Evolutionary conservation across 208 protist species (phyloP).

Genomic region (Leishmania braziliensis): DNA sequence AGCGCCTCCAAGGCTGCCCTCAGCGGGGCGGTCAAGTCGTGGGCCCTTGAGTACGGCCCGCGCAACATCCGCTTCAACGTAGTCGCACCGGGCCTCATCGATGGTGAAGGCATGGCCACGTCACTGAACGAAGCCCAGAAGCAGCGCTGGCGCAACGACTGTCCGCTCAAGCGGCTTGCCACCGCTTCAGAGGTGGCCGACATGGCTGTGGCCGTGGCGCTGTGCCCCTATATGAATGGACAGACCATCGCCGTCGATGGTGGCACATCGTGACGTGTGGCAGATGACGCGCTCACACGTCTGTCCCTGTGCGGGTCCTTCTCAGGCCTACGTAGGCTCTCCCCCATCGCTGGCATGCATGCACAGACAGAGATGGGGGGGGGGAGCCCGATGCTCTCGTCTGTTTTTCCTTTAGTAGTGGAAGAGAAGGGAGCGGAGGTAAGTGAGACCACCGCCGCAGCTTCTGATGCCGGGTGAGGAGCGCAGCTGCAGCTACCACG

Average conservation of each 20-base stretch:
- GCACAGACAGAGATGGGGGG: not conserved
- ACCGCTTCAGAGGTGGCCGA: constrained; percentile 82
- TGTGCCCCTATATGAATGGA: constrained; percentile 81
- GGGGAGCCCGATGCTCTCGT: too few relatives aligned
- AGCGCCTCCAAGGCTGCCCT: constrained; percentile 91
- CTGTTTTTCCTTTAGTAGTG: too few relatives aligned
- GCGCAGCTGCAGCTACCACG: not conserved
- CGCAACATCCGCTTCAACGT: constrained; percentile 92
- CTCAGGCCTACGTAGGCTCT: not conserved
- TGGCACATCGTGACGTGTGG: constrained; percentile 44
- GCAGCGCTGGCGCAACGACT: constrained; percentile 52
- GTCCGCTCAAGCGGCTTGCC: constrained; percentile 71
- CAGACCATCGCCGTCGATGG: constrained; percentile 85
- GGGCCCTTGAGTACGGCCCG: constrained; percentile 79
- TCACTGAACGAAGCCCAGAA: constrained; percentile 58
- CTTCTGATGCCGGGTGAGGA: not conserved
- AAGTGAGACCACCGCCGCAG: not conserved
- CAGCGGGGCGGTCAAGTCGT: constrained; percentile 77
- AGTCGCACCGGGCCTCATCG: constrained; percentile 88
- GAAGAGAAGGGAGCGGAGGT: too few relatives aligned
- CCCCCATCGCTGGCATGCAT: not conserved
- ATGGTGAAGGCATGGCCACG: constrained; percentile 80
- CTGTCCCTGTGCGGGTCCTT: not conserved
- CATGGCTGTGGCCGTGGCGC: constrained; percentile 49
- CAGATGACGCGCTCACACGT: not conserved